These are phyloP conservation scores for Capsicum baccatum DNA, from an alignment of 257 asterid species.

Conservation along the genomic window DNA sequence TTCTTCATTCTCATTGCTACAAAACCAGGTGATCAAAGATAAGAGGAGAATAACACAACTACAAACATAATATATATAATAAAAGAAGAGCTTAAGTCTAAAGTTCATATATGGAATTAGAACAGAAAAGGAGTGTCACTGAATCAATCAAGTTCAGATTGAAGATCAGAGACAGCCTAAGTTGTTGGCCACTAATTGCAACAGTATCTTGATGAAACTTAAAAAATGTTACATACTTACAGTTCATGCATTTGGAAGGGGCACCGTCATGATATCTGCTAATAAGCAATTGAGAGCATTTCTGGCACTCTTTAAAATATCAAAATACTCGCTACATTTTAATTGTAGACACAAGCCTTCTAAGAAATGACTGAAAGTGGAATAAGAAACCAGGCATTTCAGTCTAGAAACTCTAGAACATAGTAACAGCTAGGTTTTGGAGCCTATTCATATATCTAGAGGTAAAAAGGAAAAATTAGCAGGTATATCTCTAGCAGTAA, in stretches of 20 bases:
- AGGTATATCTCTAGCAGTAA: not conserved
- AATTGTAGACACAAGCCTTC: not conserved
- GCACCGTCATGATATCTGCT: not conserved
- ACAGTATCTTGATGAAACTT: conserved; percentile 13
- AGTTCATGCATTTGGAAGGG: conserved; percentile 21
- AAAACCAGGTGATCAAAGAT: conserved; percentile 25
- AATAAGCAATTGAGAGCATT: conserved; percentile 6
- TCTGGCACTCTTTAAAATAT: not conserved
- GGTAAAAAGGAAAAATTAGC: not conserved
- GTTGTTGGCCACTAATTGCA: not conserved
- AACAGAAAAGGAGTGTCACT: conserved; percentile 18
- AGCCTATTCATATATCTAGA: not conserved
- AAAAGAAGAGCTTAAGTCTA: not conserved
- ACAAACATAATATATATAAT: not conserved
- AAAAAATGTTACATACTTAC: not conserved
- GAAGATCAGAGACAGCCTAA: not conserved
- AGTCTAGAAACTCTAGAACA: conserved; percentile 24
- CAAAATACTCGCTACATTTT: not conserved
- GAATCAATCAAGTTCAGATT: conserved; percentile 15
- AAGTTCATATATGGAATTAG: not conserved
- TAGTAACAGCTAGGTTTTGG: not conserved
- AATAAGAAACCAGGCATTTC: conserved; percentile 20
- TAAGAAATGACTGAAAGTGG: not conserved
- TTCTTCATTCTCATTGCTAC: conserved; percentile 26
- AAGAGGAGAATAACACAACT: conserved; percentile 13